A percentile compares a stretch with the other conserved stretches of the same genome.
phyloP scores from a whole-genome alignment of 805 yeast species.

The Yamadazyma tumulicola region DNA sequence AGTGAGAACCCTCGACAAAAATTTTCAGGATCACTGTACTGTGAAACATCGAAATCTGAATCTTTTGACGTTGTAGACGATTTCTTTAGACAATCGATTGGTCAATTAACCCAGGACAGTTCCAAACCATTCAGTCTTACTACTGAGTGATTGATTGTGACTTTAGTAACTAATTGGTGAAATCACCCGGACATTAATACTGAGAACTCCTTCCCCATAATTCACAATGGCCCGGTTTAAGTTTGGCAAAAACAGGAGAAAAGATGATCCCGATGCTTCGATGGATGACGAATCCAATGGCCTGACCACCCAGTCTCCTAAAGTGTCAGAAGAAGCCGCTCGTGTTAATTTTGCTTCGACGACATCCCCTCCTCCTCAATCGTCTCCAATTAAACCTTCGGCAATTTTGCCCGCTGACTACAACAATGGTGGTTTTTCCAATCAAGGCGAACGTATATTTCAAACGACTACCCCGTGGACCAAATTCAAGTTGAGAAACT shows the following conservation, averaged over 20 bases:
- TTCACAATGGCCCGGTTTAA: slow-evolving; percentile 62
- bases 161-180: too few relatives aligned
- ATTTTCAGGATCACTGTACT: too few relatives aligned
- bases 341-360: not conserved
- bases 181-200: too few relatives aligned
- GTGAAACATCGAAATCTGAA: too few relatives aligned
- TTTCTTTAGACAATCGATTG: too few relatives aligned
- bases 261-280: slow-evolving; percentile 5
- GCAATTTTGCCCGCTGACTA: slow-evolving; percentile 2
- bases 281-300: slow-evolving; percentile 12
- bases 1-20: too few relatives aligned
- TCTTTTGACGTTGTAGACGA: too few relatives aligned
- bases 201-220: too few relatives aligned
- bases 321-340: slow-evolving; percentile 10
- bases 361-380: not conserved
- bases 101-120: too few relatives aligned
- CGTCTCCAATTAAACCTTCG: slow-evolving; percentile 8
- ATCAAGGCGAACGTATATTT: slow-evolving; percentile 10
- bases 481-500: slow-evolving; percentile 56
- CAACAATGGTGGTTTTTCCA: not conserved
- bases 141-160: too few relatives aligned
- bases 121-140: too few relatives aligned
- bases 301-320: slow-evolving; percentile 9
- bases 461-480: slow-evolving; percentile 54
- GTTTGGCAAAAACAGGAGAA: slow-evolving; percentile 41